phyloP scores from a whole-genome alignment of 2,329 filamentous ascomycete species.

The Arthrinium phaeospermum region DNA sequence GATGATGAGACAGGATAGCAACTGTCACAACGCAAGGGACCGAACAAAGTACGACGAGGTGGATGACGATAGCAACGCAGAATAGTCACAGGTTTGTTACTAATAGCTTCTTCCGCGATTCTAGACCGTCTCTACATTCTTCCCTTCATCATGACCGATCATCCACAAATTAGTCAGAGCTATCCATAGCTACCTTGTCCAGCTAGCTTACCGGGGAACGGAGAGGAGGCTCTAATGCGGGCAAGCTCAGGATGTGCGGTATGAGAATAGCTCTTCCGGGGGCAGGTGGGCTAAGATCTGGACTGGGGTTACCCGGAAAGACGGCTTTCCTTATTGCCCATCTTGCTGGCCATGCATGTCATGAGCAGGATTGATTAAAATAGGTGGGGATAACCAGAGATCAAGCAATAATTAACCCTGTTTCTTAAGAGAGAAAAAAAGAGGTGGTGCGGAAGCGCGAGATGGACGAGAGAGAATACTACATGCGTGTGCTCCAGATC shows the following conservation, averaged over 20 bases:
- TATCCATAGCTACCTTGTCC: neutral
- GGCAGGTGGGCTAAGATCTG: neutral
- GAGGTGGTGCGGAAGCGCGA: neutral
- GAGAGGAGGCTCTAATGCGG: constrained; percentile 9
- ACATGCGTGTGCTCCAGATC: neutral
- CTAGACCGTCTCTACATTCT: neutral
- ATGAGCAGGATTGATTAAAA: neutral
- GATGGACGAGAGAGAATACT: neutral
- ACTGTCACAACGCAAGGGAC: constrained; percentile 1
- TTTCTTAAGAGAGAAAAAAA: neutral
- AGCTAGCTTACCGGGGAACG: neutral
- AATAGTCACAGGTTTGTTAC: neutral
- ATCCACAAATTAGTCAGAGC: neutral
- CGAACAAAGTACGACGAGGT: neutral
- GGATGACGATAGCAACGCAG: constrained; percentile 12
- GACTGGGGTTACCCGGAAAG: neutral
- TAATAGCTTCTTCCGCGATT: neutral
- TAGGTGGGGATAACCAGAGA: neutral
- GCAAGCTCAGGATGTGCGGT: neutral
- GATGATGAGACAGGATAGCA: constrained; percentile 16
- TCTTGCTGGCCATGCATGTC: neutral
- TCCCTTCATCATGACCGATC: neutral
- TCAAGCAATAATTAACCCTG: neutral
- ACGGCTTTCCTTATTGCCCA: constrained; percentile 4
- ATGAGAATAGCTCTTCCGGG: neutral